phyloP scores from a whole-genome alignment of 129 eudicot genomes.

The Escallonia herrerae region DNA sequence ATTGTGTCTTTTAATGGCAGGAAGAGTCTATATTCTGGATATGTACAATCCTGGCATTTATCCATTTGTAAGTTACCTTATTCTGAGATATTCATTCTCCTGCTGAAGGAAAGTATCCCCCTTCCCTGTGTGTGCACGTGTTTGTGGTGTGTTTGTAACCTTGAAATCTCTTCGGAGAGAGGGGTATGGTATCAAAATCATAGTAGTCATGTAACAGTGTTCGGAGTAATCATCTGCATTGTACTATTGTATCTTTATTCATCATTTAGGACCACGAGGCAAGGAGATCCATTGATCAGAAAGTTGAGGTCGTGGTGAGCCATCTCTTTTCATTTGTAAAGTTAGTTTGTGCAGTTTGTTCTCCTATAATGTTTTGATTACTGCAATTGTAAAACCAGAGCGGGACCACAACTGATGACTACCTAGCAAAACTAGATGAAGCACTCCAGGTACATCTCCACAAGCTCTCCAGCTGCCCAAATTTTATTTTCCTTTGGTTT shows the following conservation, averaged over 20 bases:
- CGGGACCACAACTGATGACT: constrained; percentile 71
- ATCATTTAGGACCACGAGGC: constrained; percentile 66
- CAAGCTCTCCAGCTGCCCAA: background rate
- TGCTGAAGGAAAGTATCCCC: background rate
- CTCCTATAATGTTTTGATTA: background rate
- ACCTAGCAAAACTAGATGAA: constrained; percentile 56
- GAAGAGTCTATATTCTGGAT: constrained; percentile 86
- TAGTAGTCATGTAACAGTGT: background rate
- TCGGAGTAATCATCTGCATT: background rate
- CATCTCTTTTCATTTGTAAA: background rate
- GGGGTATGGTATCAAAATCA: background rate
- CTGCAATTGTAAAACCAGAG: constrained; percentile 34
- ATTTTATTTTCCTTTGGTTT: background rate
- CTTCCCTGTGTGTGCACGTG: background rate
- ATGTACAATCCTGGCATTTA: constrained; percentile 87
- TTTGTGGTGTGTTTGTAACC: background rate
- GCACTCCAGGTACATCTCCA: constrained; percentile 55
- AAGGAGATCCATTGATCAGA: constrained; percentile 64
- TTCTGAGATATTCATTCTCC: background rate
- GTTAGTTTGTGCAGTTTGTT: background rate
- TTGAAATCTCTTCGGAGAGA: background rate
- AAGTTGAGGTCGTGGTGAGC: constrained; percentile 79
- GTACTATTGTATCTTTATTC: constrained; percentile 2
- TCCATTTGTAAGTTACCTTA: constrained; percentile 63
- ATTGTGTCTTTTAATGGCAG: constrained; percentile 29